phyloP scores from a whole-genome alignment of 148 eudicot species.

The Agrostemma githago region DNA sequence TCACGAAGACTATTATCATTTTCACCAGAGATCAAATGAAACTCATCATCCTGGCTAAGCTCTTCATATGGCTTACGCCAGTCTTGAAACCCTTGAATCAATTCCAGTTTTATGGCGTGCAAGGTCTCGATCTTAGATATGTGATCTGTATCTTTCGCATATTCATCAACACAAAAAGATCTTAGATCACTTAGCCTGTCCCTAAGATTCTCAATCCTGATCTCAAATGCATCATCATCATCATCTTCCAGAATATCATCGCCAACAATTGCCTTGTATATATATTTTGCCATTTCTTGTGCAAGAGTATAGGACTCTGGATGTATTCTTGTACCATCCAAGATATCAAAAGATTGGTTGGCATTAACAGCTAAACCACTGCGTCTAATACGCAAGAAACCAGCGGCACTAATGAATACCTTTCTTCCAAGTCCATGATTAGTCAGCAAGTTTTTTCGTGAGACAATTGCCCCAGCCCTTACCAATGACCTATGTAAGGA shows the following conservation, averaged over 20 bases:
- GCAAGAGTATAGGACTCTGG: conserved; percentile 92
- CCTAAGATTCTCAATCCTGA: conserved; percentile 93
- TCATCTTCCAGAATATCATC: conserved; percentile 76
- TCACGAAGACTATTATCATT: conserved; percentile 73
- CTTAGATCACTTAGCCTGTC: conserved; percentile 69
- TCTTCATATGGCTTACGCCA: conserved; percentile 72
- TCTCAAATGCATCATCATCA: conserved; percentile 48
- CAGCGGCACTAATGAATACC: conserved; percentile 87
- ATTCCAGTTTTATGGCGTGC: conserved; percentile 59
- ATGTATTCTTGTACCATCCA: conserved; percentile 98
- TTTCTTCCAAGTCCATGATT: conserved; percentile 77
- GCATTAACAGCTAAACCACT: conserved; percentile 78
- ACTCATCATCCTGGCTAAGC: conserved; percentile 77
- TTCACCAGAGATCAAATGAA: conserved; percentile 88
- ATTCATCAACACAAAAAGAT: conserved; percentile 56
- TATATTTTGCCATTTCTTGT: conserved; percentile 86
- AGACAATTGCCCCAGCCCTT: conserved; percentile 65
- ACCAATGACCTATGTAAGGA: conserved; percentile 76
- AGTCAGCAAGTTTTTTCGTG: conserved; percentile 76
- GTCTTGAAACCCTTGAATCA: conserved; percentile 93
- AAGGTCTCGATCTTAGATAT: conserved; percentile 74
- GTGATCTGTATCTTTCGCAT: conserved; percentile 51
- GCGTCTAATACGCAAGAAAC: conserved; percentile 84
- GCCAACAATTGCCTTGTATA: conserved; percentile 50
- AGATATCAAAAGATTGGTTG: conserved; percentile 74